phyloP scores from a whole-genome alignment of 345 rosid species.

The Pelargonium nanum region DNA sequence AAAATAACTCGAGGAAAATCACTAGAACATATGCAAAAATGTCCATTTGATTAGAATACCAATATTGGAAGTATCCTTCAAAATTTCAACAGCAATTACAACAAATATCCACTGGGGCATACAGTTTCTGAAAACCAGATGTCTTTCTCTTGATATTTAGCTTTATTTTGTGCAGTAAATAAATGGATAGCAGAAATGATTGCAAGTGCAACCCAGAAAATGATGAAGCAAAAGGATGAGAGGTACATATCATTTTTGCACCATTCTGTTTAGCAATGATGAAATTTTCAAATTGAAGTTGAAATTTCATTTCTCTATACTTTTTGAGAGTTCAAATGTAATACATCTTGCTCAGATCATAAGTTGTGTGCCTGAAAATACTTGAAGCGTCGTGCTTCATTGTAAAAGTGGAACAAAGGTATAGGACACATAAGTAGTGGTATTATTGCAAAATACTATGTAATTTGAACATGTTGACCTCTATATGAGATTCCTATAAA shows the following conservation, averaged over 20 bases:
- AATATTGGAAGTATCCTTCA: neutral
- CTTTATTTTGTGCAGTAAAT: conserved; percentile 42
- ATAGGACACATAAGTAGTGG: no score
- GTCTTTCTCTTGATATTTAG: conserved; percentile 5
- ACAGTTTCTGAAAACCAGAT: neutral
- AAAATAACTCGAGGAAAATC: neutral
- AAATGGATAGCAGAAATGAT: conserved; percentile 83
- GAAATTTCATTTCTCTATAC: neutral
- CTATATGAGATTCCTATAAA: no score
- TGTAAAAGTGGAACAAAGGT: neutral
- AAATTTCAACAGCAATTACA: neutral
- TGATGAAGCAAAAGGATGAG: conserved; percentile 98
- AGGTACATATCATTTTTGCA: conserved; percentile 35
- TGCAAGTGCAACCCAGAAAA: conserved; percentile 79
- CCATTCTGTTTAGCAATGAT: neutral
- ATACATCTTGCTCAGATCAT: neutral
- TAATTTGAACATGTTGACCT: no score
- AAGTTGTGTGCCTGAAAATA: neutral
- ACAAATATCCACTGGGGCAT: neutral
- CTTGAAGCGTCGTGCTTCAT: neutral
- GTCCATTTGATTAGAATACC: neutral
- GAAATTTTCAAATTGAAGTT: neutral
- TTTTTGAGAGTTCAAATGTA: no score
- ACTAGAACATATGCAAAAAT: no score
- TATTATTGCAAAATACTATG: no score